Conservation (phyloP, 2,329 filamentous ascomycete species). For the Scedosporium dehoogii region DNA sequence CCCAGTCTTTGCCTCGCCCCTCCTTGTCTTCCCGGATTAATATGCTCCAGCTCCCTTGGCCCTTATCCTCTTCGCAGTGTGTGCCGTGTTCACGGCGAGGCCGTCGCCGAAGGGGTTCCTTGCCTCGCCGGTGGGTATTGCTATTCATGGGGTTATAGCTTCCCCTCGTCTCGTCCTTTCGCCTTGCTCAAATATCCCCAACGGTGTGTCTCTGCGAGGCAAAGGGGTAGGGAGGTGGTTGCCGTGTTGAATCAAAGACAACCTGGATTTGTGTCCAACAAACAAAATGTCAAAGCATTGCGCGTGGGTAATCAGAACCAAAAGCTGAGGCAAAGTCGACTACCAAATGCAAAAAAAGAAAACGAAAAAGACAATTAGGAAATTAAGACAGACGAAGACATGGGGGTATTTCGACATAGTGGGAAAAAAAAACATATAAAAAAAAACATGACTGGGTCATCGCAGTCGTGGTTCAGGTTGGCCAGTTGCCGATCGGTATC, state of each 20-base stretch:
- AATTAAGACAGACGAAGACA: conserved; percentile 3
- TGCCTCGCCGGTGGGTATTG: no score
- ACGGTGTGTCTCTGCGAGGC: no score
- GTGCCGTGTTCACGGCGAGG: no score
- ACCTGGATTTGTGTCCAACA: no score
- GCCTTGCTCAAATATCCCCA: no score
- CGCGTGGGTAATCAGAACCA: neutral
- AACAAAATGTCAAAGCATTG: neutral
- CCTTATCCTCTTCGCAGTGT: neutral
- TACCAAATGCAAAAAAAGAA: conserved; percentile 5
- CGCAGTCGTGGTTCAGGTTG: neutral
- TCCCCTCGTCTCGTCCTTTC: no score
- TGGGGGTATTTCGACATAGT: neutral
- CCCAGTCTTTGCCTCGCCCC: neutral
- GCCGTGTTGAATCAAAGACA: no score
- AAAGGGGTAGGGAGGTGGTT: no score
- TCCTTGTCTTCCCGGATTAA: neutral
- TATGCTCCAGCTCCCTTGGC: neutral
- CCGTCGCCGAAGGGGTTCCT: no score
- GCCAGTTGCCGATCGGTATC: neutral
- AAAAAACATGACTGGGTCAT: neutral
- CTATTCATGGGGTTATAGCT: no score
- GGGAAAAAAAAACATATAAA: conserved; percentile 8
- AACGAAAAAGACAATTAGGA: neutral
- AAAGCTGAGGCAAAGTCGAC: neutral